Evolutionary conservation across 2,329 filamentous ascomycete species (phyloP).

Genomic region (Chalaropsis thielavioides): DNA sequence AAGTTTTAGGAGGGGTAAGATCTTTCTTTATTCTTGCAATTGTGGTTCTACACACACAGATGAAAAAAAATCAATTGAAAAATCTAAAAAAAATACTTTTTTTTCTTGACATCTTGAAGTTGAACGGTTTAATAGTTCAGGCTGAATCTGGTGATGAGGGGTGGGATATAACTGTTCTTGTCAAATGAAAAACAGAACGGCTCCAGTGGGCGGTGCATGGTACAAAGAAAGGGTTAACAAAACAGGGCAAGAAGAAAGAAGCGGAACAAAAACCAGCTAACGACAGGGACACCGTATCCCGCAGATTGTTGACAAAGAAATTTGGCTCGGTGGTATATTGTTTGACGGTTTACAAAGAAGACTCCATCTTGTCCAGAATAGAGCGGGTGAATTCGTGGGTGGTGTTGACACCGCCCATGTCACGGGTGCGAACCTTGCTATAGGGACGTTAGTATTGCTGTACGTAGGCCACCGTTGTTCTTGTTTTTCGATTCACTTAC

Average conservation of each 20-base stretch:
- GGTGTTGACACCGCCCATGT: constrained; percentile 84
- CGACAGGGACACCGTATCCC: background rate
- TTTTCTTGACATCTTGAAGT: background rate
- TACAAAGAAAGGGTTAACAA: background rate
- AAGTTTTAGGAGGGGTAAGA: background rate
- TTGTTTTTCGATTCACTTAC: constrained; percentile 37
- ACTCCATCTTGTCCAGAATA: constrained; percentile 90
- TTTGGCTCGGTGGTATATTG: background rate
- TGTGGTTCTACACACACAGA: background rate
- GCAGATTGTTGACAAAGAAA: background rate
- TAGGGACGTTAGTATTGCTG: constrained; percentile 28
- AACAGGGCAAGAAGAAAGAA: background rate
- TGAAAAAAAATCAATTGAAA: background rate
- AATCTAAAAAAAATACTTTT: background rate
- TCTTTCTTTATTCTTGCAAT: background rate
- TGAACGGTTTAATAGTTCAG: background rate
- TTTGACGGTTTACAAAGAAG: constrained; percentile 12
- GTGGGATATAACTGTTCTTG: constrained; percentile 1
- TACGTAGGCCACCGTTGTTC: background rate
- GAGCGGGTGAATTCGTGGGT: constrained; percentile 93
- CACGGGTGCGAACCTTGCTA: constrained; percentile 75
- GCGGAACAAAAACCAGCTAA: background rate
- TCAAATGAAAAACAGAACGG: background rate
- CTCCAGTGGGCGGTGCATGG: background rate
- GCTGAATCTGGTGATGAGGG: background rate